Percentiles rank a stretch among this genome's conserved stretches.
phyloP scores from a whole-genome alignment of 1,139 yeast genomes.

The Scheffersomyces titani region DNA sequence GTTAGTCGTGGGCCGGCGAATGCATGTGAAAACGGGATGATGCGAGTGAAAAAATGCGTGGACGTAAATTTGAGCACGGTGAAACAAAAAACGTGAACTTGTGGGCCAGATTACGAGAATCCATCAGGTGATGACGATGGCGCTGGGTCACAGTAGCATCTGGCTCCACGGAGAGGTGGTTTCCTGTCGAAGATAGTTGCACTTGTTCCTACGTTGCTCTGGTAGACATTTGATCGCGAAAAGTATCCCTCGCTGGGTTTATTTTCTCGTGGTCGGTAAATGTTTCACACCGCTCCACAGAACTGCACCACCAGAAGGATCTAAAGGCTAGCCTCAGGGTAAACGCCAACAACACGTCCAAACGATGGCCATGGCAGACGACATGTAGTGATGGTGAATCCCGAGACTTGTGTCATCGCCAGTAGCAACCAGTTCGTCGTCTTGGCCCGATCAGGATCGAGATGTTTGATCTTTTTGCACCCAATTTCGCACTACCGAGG shows the following conservation, averaged over 20 bases:
- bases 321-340: neutral
- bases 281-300: neutral
- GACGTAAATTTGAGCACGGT: conserved; percentile 21
- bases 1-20: neutral
- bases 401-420: too few species aligned
- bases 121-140: neutral
- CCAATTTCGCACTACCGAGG: neutral
- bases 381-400: too few species aligned
- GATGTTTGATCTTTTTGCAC: neutral
- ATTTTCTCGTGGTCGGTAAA: neutral
- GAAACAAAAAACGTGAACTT: conserved; percentile 71
- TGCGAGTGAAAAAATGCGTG: neutral
- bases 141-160: too few species aligned
- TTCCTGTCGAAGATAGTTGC: too few species aligned
- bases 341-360: too few species aligned
- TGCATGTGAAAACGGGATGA: neutral
- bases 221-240: too few species aligned
- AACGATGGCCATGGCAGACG: too few species aligned
- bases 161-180: too few species aligned
- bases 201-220: neutral
- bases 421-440: too few species aligned
- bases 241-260: neutral
- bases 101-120: conserved; percentile 22
- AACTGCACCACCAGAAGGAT: neutral
- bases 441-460: too few species aligned